Conservation (phyloP, 345 rosid species). For the Salix udensis region DNA sequence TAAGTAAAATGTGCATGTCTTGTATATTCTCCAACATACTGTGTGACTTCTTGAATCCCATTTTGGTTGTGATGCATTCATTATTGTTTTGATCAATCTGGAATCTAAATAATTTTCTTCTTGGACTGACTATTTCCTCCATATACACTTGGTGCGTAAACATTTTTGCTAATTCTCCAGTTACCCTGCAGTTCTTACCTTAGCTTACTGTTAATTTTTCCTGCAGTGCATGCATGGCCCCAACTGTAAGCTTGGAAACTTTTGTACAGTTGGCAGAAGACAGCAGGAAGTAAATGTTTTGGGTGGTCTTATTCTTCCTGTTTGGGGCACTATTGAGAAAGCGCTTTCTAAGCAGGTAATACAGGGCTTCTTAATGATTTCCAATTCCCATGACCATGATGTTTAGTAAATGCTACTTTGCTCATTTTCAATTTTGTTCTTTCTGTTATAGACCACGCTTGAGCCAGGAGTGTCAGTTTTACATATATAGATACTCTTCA, state of each 20-base stretch:
- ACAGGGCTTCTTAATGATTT: neutral
- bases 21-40: neutral
- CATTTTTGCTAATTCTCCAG: neutral
- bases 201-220: conserved; percentile 13
- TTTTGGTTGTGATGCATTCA: neutral
- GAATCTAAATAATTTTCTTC: neutral
- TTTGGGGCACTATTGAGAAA: conserved; percentile 97
- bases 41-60: neutral
- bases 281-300: conserved; percentile 87
- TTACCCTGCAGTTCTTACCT: neutral
- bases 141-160: neutral
- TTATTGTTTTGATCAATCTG: neutral
- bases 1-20: neutral
- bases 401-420: neutral
- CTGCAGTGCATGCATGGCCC: conserved; percentile 99
- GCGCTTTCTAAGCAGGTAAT: conserved; percentile 91
- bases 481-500: neutral
- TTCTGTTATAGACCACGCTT: neutral
- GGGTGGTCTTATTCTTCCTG: conserved; percentile 96
- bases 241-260: conserved; percentile 81
- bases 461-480: neutral
- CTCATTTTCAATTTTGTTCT: neutral
- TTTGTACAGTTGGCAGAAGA: conserved; percentile 95
- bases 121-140: too few species aligned
- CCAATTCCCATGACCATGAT: neutral